Percentiles rank a stretch among this genome's conserved stretches.
Evolutionary conservation across 2,329 filamentous ascomycete species (phyloP).

Genomic region (Pyrenochaeta sp.): DNA sequence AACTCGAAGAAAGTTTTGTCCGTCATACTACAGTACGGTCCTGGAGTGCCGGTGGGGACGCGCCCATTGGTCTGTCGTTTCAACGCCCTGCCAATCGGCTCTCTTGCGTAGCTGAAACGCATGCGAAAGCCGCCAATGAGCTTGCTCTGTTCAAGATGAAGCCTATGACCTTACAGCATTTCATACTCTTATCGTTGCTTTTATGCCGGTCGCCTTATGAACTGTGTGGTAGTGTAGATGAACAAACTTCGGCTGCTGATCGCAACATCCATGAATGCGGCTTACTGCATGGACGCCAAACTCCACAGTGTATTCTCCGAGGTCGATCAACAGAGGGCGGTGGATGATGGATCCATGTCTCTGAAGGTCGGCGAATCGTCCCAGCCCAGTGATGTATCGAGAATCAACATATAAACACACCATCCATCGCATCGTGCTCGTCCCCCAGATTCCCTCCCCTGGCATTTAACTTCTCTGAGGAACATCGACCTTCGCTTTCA

Average conservation of each 20-base stretch:
- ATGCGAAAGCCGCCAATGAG: not conserved
- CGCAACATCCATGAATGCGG: slow-evolving; percentile 1
- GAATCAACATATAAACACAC: not conserved
- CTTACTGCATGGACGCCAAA: not conserved
- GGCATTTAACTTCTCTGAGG: not conserved
- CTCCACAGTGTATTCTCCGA: slow-evolving; percentile 3
- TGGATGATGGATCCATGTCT: slow-evolving; percentile 1
- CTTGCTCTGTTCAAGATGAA: not conserved
- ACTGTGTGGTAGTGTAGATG: not conserved
- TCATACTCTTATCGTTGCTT: not conserved
- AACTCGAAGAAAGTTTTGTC: not conserved
- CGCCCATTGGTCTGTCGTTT: too few relatives aligned
- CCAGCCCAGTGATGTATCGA: not conserved
- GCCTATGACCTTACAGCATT: not conserved
- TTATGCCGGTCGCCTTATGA: not conserved
- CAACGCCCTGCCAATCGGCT: not conserved
- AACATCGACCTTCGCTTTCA: not conserved
- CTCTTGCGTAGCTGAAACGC: not conserved
- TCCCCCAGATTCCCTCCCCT: not conserved
- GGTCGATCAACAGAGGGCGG: not conserved
- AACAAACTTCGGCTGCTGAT: not conserved
- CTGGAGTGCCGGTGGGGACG: not conserved
- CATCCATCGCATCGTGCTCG: not conserved
- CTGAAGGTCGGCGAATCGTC: not conserved
- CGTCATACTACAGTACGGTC: not conserved